These are phyloP conservation scores for Lipomyces mesembrius DNA, from an alignment of 805 yeast species.

Conservation along the genomic window DNA sequence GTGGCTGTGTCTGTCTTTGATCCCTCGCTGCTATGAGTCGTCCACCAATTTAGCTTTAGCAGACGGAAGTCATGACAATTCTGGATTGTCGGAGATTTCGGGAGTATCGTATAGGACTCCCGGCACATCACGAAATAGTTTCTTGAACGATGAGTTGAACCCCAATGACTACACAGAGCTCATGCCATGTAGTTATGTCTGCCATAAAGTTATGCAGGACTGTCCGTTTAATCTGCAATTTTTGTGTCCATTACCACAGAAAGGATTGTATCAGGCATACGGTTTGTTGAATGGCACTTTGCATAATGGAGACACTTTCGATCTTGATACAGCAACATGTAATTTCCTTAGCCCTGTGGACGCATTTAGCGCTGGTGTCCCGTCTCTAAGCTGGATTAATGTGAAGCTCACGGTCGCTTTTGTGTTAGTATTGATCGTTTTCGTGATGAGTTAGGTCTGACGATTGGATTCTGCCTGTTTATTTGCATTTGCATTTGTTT, in stretches of 20 bases:
- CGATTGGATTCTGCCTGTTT: not conserved
- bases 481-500: not conserved
- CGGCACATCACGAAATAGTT: constrained; percentile 59
- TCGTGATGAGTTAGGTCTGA: not conserved
- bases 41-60: constrained; percentile 16
- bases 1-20: constrained; percentile 89
- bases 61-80: constrained; percentile 21
- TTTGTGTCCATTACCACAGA: constrained; percentile 63
- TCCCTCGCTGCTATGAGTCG: constrained; percentile 78
- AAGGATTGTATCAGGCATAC: constrained; percentile 37
- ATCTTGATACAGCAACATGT: constrained; percentile 17
- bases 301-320: constrained; percentile 13
- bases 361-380: constrained; percentile 14
- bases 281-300: constrained; percentile 19
- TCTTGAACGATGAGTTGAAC: constrained; percentile 58
- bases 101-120: constrained; percentile 13
- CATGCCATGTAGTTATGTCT: constrained; percentile 82
- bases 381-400: not conserved
- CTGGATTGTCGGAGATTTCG: constrained; percentile 18
- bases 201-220: constrained; percentile 75
- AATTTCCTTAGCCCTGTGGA: constrained; percentile 24
- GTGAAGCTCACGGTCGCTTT: not conserved
- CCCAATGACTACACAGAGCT: constrained; percentile 76
- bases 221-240: constrained; percentile 83
- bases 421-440: not conserved